These are phyloP conservation scores for Candida albicans DNA, from an alignment of 1,139 yeast genomes.

Conservation along the genomic window DNA sequence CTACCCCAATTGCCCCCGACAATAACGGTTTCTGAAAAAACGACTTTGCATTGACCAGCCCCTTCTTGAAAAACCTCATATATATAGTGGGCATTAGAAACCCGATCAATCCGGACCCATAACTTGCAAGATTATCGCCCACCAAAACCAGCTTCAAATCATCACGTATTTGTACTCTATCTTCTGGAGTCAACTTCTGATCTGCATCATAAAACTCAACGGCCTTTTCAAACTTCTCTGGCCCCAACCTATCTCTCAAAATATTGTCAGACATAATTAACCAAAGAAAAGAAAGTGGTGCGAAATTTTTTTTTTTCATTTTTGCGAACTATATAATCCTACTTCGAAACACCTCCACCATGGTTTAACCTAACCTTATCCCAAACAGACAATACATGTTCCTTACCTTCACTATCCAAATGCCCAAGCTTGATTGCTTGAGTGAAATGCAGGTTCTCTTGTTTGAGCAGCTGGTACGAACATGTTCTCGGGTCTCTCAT, in stretches of 20 bases:
- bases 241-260: conserved; percentile 12
- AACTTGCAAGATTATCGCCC: conserved; percentile 28
- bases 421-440: conserved; percentile 12
- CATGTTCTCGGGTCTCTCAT: conserved; percentile 39
- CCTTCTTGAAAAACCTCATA: conserved; percentile 13
- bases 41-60: conserved; percentile 4
- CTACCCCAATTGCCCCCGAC: conserved; percentile 34
- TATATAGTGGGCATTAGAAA: conserved; percentile 30
- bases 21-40: conserved; percentile 32
- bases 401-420: conserved; percentile 9
- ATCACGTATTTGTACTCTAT: conserved; percentile 32
- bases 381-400: conserved; percentile 26
- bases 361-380: conserved; percentile 32
- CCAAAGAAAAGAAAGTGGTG: background rate
- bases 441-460: conserved; percentile 13
- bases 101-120: conserved; percentile 23
- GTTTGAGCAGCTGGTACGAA: conserved; percentile 25
- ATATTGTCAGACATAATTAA: background rate
- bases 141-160: conserved; percentile 31
- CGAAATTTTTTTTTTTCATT: background rate
- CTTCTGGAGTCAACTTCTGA: conserved; percentile 29
- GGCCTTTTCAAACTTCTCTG: conserved; percentile 33
- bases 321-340: background rate
- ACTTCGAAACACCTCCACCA: conserved; percentile 21
- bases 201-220: conserved; percentile 47